A percentile compares a stretch with the other conserved stretches of the same genome.
phyloP scores from a whole-genome alignment of 306 rosid species.

The Glycyrrhiza uralensis region DNA sequence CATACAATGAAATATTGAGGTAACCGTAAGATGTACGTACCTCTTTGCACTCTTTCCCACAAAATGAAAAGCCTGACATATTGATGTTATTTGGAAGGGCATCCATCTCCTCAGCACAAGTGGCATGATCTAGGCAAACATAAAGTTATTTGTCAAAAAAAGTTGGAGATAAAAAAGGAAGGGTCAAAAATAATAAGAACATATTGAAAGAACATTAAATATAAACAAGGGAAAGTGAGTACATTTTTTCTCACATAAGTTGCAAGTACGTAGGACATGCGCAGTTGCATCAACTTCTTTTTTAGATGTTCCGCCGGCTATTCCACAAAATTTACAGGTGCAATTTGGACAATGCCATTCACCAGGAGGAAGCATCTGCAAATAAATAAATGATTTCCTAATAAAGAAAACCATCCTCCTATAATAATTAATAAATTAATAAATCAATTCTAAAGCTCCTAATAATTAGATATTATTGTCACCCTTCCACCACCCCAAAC shows the following conservation, averaged over 20 bases:
- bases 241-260: conserved; percentile 88
- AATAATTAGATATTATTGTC: background rate
- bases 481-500: background rate
- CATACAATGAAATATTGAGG: background rate
- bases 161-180: conserved; percentile 12
- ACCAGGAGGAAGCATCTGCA: conserved; percentile 83
- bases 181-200: conserved; percentile 1
- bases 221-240: conserved; percentile 24
- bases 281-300: conserved; percentile 37
- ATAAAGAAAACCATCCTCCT: conserved; percentile 14
- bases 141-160: conserved; percentile 20
- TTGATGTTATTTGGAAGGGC: conserved; percentile 33
- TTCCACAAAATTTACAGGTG: conserved; percentile 79
- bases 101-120: conserved; percentile 54
- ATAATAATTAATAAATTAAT: background rate
- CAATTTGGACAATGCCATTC: conserved; percentile 96
- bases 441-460: background rate
- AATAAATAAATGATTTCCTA: conserved; percentile 23
- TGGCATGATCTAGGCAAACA: conserved; percentile 54
- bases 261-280: conserved; percentile 45
- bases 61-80: conserved; percentile 40
- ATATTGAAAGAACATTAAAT: conserved; percentile 12
- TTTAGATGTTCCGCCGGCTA: conserved; percentile 38
- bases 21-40: conserved; percentile 38
- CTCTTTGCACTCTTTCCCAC: conserved; percentile 86